These are phyloP conservation scores for Murraya paniculata DNA, from an alignment of 345 rosid genomes.

Conservation along the genomic window DNA sequence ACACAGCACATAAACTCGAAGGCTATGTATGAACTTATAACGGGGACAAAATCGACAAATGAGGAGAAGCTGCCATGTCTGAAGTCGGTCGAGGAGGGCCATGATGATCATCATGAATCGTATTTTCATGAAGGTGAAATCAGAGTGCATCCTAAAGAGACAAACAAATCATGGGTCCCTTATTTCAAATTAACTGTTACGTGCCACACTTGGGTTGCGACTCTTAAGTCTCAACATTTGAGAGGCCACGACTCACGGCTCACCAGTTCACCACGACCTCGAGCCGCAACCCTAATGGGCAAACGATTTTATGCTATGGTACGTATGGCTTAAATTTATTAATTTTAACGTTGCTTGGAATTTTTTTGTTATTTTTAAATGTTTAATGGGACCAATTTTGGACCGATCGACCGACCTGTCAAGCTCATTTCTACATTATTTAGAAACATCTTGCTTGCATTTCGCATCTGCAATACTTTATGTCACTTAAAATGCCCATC, in stretches of 20 bases:
- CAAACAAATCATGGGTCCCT: neutral
- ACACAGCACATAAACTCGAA: neutral
- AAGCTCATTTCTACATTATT: neutral
- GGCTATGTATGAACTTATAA: neutral
- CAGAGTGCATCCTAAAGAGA: neutral
- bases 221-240: conserved; percentile 1
- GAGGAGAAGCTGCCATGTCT: neutral
- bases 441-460: too few relatives aligned
- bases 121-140: neutral
- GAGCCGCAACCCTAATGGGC: neutral
- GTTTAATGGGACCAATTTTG: conserved; percentile 17
- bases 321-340: neutral
- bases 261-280: neutral
- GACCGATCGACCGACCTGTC: neutral
- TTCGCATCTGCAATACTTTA: conserved; percentile 14
- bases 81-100: conserved; percentile 4
- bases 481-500: conserved; percentile 21
- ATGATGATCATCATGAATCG: neutral
- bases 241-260: conserved; percentile 1
- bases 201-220: conserved; percentile 9
- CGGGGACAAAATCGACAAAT: neutral
- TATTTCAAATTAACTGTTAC: neutral
- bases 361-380: neutral
- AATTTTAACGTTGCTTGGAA: neutral
- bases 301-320: neutral